These are phyloP conservation scores for Aphanomyces cochlioides DNA, from an alignment of 352 stramenopile genomes.

Conservation along the genomic window DNA sequence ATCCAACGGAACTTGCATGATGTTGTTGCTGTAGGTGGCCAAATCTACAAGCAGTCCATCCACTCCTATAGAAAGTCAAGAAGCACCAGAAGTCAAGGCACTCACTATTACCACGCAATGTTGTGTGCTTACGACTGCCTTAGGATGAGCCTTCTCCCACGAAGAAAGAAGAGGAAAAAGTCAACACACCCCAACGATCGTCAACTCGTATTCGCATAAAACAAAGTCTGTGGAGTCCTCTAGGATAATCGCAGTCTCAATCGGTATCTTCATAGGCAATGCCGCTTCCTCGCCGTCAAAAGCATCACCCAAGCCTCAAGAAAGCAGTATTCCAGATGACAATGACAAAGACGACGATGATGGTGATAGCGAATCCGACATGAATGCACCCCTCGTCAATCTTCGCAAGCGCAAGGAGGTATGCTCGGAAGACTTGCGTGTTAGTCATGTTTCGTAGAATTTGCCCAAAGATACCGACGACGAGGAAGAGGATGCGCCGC, in stretches of 20 bases:
- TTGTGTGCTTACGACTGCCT: background rate
- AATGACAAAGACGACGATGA: constrained; percentile 8
- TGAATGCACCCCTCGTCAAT: constrained; percentile 8
- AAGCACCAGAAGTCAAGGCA: background rate
- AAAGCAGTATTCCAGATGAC: background rate
- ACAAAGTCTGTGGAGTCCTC: background rate
- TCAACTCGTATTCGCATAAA: constrained; percentile 9
- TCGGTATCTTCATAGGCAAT: too few species aligned
- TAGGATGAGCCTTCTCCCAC: background rate
- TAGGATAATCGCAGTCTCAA: background rate
- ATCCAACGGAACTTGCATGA: background rate
- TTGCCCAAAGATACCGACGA: background rate
- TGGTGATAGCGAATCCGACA: constrained; percentile 8
- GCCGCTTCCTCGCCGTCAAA: too few species aligned
- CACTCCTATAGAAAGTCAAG: background rate
- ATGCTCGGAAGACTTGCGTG: too few species aligned
- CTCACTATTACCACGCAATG: too few species aligned
- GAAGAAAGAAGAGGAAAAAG: background rate
- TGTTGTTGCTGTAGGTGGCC: background rate
- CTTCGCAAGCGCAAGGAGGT: background rate
- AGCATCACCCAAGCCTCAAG: too few species aligned
- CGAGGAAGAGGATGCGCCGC: background rate
- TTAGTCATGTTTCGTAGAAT: background rate
- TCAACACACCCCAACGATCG: background rate
- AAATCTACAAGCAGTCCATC: background rate